Conservation (phyloP, 768 basidiomycete species). For the Russula compacta region DNA sequence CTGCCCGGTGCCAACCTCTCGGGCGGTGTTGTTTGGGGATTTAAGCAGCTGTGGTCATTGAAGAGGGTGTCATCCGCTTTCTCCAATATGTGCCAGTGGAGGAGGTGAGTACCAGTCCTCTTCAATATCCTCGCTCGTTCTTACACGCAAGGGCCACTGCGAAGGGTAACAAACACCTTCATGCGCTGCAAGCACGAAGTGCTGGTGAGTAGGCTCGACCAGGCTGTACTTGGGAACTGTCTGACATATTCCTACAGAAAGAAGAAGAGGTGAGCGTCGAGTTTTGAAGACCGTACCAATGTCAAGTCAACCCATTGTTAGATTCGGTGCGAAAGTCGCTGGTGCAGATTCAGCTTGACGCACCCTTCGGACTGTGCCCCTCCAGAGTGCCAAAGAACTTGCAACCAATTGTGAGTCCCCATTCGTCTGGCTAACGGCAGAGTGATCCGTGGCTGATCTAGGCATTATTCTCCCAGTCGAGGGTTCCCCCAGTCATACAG, state of each 20-base stretch:
- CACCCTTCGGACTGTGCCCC: conserved; percentile 12
- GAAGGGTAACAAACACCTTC: conserved; percentile 55
- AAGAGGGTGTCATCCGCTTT: conserved; percentile 2
- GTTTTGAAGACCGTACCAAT: background rate
- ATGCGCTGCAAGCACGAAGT: conserved; percentile 16
- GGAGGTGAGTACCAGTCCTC: conserved; percentile 43
- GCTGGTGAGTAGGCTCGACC: conserved; percentile 12
- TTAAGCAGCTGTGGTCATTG: conserved; percentile 3
- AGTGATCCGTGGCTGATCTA: conserved; percentile 15
- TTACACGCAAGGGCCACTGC: conserved; percentile 17
- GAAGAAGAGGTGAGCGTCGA: conserved; percentile 14
- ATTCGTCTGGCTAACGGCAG: conserved; percentile 8
- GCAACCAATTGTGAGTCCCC: conserved; percentile 16
- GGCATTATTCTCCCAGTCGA: conserved; percentile 34
- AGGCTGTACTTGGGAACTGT: background rate
- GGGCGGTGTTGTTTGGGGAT: conserved; percentile 5
- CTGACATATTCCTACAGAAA: conserved; percentile 9
- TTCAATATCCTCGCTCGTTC: conserved; percentile 10
- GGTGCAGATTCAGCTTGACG: conserved; percentile 11
- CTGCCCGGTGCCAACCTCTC: conserved; percentile 7
- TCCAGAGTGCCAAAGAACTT: conserved; percentile 22
- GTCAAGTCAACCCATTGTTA: background rate
- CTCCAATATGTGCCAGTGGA: conserved; percentile 55
- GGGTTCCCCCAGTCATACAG: conserved; percentile 65
- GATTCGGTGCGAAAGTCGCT: conserved; percentile 16